phyloP scores from a whole-genome alignment of 202 grass and related monocot genomes.

The Schoenoplectus triqueter region DNA sequence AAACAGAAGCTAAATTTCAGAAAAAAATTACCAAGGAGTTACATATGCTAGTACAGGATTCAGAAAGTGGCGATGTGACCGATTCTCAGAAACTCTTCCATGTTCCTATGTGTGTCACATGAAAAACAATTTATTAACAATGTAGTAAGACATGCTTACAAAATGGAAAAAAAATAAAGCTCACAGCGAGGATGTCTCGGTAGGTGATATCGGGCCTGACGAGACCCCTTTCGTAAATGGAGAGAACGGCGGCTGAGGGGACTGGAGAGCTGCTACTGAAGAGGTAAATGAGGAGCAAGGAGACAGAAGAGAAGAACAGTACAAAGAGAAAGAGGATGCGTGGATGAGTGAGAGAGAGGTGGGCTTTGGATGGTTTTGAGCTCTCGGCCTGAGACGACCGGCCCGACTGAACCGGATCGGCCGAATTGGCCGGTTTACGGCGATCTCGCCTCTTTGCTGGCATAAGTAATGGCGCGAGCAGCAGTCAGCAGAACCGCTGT shows the following conservation, averaged over 20 bases:
- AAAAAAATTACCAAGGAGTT: slow-evolving; percentile 66
- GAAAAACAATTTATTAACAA: neutral
- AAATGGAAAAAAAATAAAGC: slow-evolving; percentile 23
- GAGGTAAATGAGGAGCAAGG: slow-evolving; percentile 48
- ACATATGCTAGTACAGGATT: slow-evolving; percentile 85
- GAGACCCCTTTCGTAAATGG: slow-evolving; percentile 70
- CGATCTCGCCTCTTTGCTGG: slow-evolving; percentile 70
- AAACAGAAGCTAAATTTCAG: neutral
- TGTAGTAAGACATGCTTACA: neutral
- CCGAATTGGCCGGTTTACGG: slow-evolving; percentile 48
- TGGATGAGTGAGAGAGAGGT: neutral
- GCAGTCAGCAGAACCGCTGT: neutral
- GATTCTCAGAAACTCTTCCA: slow-evolving; percentile 58
- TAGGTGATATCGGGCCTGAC: slow-evolving; percentile 58
- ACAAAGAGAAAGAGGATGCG: slow-evolving; percentile 37
- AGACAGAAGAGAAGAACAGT: slow-evolving; percentile 40
- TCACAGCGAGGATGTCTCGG: slow-evolving; percentile 70
- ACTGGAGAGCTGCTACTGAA: slow-evolving; percentile 37
- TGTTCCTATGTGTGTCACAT: slow-evolving; percentile 58
- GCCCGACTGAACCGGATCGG: slow-evolving; percentile 27
- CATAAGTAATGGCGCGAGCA: slow-evolving; percentile 42
- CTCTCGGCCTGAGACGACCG: slow-evolving; percentile 7
- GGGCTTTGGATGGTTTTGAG: slow-evolving; percentile 20
- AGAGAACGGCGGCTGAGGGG: slow-evolving; percentile 28
- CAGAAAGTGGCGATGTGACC: slow-evolving; percentile 61